phyloP scores from a whole-genome alignment of 805 yeast genomes.

The Saccharomycopsis selenospora region DNA sequence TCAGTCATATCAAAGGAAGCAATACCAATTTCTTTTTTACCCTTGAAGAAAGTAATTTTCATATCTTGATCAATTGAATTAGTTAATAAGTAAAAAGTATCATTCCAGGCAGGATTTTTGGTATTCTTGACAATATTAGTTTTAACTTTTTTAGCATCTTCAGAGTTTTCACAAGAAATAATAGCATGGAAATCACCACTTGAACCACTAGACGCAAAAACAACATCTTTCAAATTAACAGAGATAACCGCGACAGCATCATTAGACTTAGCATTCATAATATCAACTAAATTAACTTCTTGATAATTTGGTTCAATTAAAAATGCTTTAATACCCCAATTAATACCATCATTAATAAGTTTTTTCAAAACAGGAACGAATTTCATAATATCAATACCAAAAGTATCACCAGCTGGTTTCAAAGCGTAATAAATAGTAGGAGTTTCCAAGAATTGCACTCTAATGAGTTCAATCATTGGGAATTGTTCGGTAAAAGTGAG shows the following conservation, averaged over 20 bases:
- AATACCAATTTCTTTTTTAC: conserved; percentile 15
- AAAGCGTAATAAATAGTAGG: conserved; percentile 72
- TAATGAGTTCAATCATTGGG: conserved; percentile 72
- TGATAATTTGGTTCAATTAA: conserved; percentile 76
- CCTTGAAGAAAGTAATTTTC: conserved; percentile 23
- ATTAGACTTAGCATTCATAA: conserved; percentile 53
- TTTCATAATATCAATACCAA: conserved; percentile 80
- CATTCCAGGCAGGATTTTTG: conserved; percentile 58
- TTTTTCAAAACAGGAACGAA: conserved; percentile 72
- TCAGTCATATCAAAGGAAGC: conserved; percentile 42
- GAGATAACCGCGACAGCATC: conserved; percentile 68
- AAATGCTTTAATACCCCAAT: conserved; percentile 67
- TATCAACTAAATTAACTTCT: conserved; percentile 67
- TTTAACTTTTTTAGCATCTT: conserved; percentile 30
- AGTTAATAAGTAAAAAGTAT: conserved; percentile 53
- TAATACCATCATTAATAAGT: conserved; percentile 62
- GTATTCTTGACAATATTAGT: conserved; percentile 53
- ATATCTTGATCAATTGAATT: conserved; percentile 51
- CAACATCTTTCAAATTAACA: conserved; percentile 50
- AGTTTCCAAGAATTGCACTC: conserved; percentile 67
- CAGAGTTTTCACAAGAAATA: conserved; percentile 39
- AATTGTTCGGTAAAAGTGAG: conserved; percentile 56
- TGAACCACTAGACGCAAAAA: conserved; percentile 31
- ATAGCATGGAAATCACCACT: conserved; percentile 50
- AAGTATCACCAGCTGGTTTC: conserved; percentile 87